A percentile compares a stretch with the other conserved stretches of the same genome.
These are phyloP conservation scores for Paramecium tetraurelia DNA, from an alignment of 73 alveolate genomes.

Conservation along the genomic window DNA sequence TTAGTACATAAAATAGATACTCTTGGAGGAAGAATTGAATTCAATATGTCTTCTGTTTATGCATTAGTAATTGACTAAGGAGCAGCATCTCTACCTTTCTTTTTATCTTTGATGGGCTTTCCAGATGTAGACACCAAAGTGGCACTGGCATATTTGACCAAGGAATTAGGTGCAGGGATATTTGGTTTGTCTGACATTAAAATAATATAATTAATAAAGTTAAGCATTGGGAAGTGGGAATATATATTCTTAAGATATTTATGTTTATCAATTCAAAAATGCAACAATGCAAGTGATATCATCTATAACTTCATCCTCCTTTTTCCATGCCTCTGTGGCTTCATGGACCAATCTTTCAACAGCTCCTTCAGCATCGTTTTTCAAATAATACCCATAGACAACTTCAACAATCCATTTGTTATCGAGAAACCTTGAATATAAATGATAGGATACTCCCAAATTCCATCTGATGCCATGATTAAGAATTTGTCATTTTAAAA, in stretches of 20 bases:
- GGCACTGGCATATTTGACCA: constrained; percentile 61
- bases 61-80: constrained; percentile 59
- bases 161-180: constrained; percentile 59
- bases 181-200: constrained; percentile 50
- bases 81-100: constrained; percentile 56
- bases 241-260: neutral
- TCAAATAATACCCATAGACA: constrained; percentile 54
- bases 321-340: constrained; percentile 87
- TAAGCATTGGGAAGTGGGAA: neutral
- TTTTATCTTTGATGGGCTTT: constrained; percentile 48
- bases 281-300: constrained; percentile 92
- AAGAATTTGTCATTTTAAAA: constrained; percentile 85
- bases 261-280: constrained; percentile 11
- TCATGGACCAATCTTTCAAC: constrained; percentile 86
- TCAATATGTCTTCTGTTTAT: constrained; percentile 59
- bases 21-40: constrained; percentile 62
- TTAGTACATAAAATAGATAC: neutral
- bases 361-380: constrained; percentile 85
- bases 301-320: constrained; percentile 89
- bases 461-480: constrained; percentile 92
- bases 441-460: constrained; percentile 81
- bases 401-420: constrained; percentile 44
- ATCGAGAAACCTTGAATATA: constrained; percentile 29
- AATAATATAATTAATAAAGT: neutral
- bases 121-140: constrained; percentile 60